Base-by-base conservation (phyloP, 345 rosid genomes). In the Physaria fendleri region DNA sequence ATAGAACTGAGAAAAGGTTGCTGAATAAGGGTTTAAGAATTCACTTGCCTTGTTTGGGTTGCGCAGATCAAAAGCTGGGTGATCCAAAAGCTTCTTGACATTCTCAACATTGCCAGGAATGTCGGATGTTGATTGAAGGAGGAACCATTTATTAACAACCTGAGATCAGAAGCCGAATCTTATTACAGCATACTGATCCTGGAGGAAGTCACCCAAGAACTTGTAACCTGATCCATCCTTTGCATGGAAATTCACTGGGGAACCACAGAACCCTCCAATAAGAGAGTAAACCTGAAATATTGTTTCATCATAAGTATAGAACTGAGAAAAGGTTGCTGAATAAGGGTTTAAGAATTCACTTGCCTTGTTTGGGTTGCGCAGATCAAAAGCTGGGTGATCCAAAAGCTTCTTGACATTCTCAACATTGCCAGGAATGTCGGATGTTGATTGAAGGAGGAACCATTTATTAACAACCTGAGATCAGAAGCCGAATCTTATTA, bases 131-230 rank as follows among this genome's bases (percentile, higher is more conserved):
- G 99, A 88, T 82, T 94, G 97, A 68, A 90, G 95, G 28, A 88
- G 68, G 69, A 90, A 94, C 99, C 99, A 94, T 72, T 94, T 94
- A 69, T 87, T 90, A 65, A 90, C 93, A 55, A 93, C 99, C 99
- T 93, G 55, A 56, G 41, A 64, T 33, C 20, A 48, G 41, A 57
- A 56, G 15, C 49, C 29, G 18, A 21, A 56, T 25, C 4, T 64
- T 10, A 56, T 41, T 56, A 41, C 49, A 5, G 20, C 34, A 57
- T 27, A 15, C 23, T 28, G 55, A 23, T 9, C 52, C 6, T 39
- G 9, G 6, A 32, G 32, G 29, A 93, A 59, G 38, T 82, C 97
- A 33, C 99, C 99, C 85, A 93, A 75, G 65, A 93, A 89, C 77
- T 87, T 74, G 69, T 93, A 93, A 66, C 99, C 99, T 0, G 92